A percentile compares a stretch with the other conserved stretches of the same genome.
Evolutionary conservation across 164 flowering plant genomes (phyloP).

Genomic region (Stephania yunnanensis): DNA sequence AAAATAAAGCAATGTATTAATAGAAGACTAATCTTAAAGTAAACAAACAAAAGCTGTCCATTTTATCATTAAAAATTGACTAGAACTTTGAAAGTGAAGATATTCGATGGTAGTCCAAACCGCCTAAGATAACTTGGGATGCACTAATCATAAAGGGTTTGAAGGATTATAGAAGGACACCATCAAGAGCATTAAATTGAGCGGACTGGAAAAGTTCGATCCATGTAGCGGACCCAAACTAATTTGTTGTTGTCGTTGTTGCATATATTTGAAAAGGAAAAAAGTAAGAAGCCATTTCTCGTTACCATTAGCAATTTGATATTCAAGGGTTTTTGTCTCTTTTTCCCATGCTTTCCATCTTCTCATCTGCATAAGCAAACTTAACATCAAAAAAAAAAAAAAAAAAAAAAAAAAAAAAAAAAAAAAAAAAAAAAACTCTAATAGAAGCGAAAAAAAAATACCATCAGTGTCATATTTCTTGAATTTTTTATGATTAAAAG

Average conservation of each 20-base stretch:
- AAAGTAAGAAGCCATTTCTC: background rate
- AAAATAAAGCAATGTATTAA: background rate
- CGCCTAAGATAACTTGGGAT: too few relatives aligned
- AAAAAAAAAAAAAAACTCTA: too few relatives aligned
- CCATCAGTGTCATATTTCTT: background rate
- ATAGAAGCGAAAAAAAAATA: too few relatives aligned
- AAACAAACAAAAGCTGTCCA: background rate
- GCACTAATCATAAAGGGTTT: too few relatives aligned
- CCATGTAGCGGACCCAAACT: too few relatives aligned
- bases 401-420: too few relatives aligned
- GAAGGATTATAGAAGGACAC: too few relatives aligned
- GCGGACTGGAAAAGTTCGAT: too few relatives aligned
- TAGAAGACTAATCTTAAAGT: background rate
- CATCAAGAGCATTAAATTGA: too few relatives aligned
- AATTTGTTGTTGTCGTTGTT: too few relatives aligned
- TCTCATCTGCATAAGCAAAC: constrained; percentile 39
- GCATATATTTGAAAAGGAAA: background rate
- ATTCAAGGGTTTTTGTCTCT: constrained; percentile 56
- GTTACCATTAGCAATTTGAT: constrained; percentile 55
- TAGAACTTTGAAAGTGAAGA: background rate
- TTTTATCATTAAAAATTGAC: background rate
- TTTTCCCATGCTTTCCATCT: constrained; percentile 71
- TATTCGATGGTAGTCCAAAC: background rate
- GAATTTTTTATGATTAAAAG: background rate
- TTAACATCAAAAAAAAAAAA: background rate